phyloP scores from a whole-genome alignment of 2,329 filamentous ascomycete species.

The Aspergillus calidoustus region DNA sequence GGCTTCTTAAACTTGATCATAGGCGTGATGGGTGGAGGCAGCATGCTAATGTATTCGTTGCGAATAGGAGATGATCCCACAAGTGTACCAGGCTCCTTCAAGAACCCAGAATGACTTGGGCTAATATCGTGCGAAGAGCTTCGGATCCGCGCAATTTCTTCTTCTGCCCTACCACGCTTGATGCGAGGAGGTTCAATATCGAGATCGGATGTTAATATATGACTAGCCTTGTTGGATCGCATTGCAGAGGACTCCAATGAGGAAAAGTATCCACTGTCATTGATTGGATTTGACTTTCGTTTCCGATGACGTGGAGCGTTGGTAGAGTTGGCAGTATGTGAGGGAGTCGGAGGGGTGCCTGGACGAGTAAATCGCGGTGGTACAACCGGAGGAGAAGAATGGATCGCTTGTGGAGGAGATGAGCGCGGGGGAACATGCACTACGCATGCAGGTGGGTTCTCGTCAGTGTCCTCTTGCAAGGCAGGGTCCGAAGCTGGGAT shows the following conservation, averaged over 20 bases:
- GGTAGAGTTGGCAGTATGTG: slow-evolving; percentile 65
- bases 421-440: slow-evolving; percentile 42
- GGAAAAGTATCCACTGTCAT: slow-evolving; percentile 96
- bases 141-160: slow-evolving; percentile 91
- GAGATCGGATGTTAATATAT: slow-evolving; percentile 74
- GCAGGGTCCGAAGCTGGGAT: slow-evolving; percentile 72
- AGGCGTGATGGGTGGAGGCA: slow-evolving; percentile 80
- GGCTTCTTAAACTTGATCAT: slow-evolving; percentile 78
- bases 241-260: slow-evolving; percentile 90
- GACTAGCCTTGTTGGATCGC: slow-evolving; percentile 67
- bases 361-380: slow-evolving; percentile 61
- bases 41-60: slow-evolving; percentile 60
- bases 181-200: slow-evolving; percentile 75
- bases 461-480: slow-evolving; percentile 57
- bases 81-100: slow-evolving; percentile 39
- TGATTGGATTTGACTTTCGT: slow-evolving; percentile 78
- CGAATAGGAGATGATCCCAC: slow-evolving; percentile 72
- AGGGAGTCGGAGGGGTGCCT: slow-evolving; percentile 74
- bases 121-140: slow-evolving; percentile 87
- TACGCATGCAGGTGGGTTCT: slow-evolving; percentile 44
- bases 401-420: slow-evolving; percentile 63
- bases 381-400: slow-evolving; percentile 87
- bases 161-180: slow-evolving; percentile 89
- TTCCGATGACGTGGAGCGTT: slow-evolving; percentile 68
- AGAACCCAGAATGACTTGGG: slow-evolving; percentile 62